These are phyloP conservation scores for Cercospora berteroae DNA, from an alignment of 2,329 filamentous ascomycete species.

Conservation along the genomic window DNA sequence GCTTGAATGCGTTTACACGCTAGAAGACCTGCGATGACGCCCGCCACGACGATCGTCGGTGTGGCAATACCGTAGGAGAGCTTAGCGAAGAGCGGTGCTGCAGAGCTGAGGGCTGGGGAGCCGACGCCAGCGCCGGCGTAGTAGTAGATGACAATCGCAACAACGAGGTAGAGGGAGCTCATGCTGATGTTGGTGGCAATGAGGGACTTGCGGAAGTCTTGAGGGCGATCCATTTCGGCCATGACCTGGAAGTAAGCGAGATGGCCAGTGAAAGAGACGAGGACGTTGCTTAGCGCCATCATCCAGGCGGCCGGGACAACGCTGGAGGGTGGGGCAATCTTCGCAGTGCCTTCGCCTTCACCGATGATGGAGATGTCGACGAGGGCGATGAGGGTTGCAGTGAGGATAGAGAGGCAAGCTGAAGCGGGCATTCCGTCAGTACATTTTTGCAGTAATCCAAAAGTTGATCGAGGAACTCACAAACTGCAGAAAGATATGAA, in stretches of 20 bases:
- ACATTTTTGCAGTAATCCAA: background rate
- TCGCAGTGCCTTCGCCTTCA: slow-evolving; percentile 40
- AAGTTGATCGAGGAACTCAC: slow-evolving; percentile 36
- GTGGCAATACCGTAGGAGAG: slow-evolving; percentile 67
- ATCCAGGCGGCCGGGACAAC: slow-evolving; percentile 36
- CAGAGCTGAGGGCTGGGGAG: slow-evolving; percentile 64
- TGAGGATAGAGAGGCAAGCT: slow-evolving; percentile 63
- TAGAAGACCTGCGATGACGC: slow-evolving; percentile 68
- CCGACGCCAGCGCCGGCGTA: slow-evolving; percentile 61
- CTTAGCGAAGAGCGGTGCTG: slow-evolving; percentile 56
- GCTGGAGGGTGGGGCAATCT: slow-evolving; percentile 42
- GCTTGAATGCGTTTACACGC: slow-evolving; percentile 64
- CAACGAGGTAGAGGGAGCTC: slow-evolving; percentile 63
- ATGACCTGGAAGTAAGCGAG: slow-evolving; percentile 68
- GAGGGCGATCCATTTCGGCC: slow-evolving; percentile 61
- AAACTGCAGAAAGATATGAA: slow-evolving; percentile 61
- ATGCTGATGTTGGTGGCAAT: slow-evolving; percentile 59
- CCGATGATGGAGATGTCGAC: slow-evolving; percentile 46
- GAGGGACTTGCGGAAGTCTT: slow-evolving; percentile 62
- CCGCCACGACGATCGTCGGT: slow-evolving; percentile 69
- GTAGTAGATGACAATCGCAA: slow-evolving; percentile 67
- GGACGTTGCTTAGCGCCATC: slow-evolving; percentile 62
- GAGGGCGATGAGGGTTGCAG: slow-evolving; percentile 59
- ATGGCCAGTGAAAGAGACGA: slow-evolving; percentile 64
- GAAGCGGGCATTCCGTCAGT: slow-evolving; percentile 8